These are phyloP conservation scores for Ophioceras dolichostomum DNA, from an alignment of 2,329 filamentous ascomycete genomes.

Conservation along the genomic window DNA sequence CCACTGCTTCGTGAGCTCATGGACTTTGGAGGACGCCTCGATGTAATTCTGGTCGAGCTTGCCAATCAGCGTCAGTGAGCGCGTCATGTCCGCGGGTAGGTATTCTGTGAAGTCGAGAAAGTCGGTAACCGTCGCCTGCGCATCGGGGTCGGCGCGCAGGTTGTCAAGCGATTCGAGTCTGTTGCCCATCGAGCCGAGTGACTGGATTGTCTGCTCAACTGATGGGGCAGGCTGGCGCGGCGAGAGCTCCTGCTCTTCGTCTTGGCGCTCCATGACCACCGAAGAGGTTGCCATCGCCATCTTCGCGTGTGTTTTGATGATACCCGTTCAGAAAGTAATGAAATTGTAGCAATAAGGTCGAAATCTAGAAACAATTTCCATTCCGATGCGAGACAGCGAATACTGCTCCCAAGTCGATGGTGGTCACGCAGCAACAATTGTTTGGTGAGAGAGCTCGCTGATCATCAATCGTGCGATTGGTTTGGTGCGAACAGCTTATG, in stretches of 20 bases:
- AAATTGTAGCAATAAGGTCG: too few relatives aligned
- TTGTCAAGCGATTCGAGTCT: conserved; percentile 31
- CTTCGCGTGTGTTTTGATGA: too few relatives aligned
- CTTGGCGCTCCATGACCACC: conserved; percentile 13
- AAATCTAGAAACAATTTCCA: too few relatives aligned
- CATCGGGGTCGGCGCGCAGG: conserved; percentile 50
- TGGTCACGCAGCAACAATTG: too few relatives aligned
- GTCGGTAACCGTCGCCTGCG: conserved; percentile 56
- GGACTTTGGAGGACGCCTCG: conserved; percentile 39
- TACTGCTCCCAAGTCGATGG: too few relatives aligned
- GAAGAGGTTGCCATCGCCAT: conserved; percentile 10
- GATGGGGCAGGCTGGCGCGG: conserved; percentile 18
- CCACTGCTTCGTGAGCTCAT: conserved; percentile 46
- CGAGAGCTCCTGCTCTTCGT: conserved; percentile 17
- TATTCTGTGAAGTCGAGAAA: conserved; percentile 62
- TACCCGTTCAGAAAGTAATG: too few relatives aligned
- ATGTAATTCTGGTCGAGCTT: conserved; percentile 48
- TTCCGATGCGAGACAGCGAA: too few relatives aligned
- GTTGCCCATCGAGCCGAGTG: conserved; percentile 18
- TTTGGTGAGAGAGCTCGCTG: too few relatives aligned
- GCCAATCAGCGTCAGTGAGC: conserved; percentile 52
- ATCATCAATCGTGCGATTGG: too few relatives aligned
- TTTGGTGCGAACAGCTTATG: too few relatives aligned
- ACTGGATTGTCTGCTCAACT: conserved; percentile 18
- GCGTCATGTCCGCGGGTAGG: conserved; percentile 52